Base-by-base conservation (phyloP, 2,329 filamentous ascomycete species). In the Fusarium devonianum region DNA sequence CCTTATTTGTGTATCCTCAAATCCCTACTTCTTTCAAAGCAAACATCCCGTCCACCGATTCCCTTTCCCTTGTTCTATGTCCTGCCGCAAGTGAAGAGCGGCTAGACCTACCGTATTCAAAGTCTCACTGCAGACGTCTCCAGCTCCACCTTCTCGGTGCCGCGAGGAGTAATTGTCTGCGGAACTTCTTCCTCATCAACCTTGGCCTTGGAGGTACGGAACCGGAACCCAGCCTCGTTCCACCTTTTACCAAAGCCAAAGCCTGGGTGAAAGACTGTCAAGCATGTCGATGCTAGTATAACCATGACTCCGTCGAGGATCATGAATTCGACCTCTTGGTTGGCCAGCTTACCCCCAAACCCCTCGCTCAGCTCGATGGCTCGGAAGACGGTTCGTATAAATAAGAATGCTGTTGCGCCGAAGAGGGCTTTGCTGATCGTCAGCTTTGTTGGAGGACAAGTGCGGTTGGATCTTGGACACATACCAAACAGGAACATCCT, bases 261-360 rank as follows among this genome's bases (percentile, higher is more conserved):
- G 11, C 34, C 35, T 7, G 58, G 57, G 23, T 60, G 57, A 5
- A 32, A 56, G 16, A 56, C 22, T 1, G 57, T 56, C 17, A 60
- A 25, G 10, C 16, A 33, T 8, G 53, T 29, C 4, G 30, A 49
- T 10, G 55, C 57, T 1, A 58, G 36, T 35, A 58, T 49, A 9
- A 60, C 56, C 57, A 60, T 60, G 13, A 47, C 45, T 3, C 57
- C 57, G 29, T 60, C 57, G 1, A 60, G 57, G 1, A 60, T 45
- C 57, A 60, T 60, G 2, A 60, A 48, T 9, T 52, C 49, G 3
- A 56, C 45, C 3, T 60, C 52, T 38, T 56, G 25, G 23, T 60
- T 60, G 5, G 57, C 57, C 1, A 58, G 29, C 30, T 60, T 45
- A 2, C 55, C 49, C 5, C 40, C n/a, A 28, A 60, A 56, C 0